Percentiles rank a stretch among this genome's conserved stretches.
Conservation (phyloP, 352 stramenopile species). For the Phytophthora rubi region DNA sequence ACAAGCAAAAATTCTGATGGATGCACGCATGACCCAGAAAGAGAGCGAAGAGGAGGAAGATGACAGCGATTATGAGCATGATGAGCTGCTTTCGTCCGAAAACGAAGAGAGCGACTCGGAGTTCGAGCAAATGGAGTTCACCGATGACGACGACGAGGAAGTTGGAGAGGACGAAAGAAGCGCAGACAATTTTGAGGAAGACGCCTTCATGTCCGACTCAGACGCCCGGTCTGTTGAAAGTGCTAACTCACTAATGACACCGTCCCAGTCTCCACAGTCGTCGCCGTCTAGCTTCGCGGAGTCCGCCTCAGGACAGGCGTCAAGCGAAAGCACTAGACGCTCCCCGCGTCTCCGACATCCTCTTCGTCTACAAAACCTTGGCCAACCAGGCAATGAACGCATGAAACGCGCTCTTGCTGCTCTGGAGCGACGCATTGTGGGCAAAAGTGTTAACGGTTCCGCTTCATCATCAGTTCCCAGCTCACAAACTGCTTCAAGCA, state of each 20-base stretch:
- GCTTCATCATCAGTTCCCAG: conserved; percentile 4
- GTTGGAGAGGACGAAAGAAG: conserved; percentile 35
- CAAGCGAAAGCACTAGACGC: conserved; percentile 1
- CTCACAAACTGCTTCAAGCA: background rate
- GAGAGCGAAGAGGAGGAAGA: conserved; percentile 61
- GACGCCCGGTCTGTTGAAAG: conserved; percentile 32
- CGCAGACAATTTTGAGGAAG: conserved; percentile 23
- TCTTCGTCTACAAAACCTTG: conserved; percentile 66
- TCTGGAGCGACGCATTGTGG: conserved; percentile 72
- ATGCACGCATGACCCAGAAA: conserved; percentile 15
- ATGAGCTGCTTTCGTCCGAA: conserved; percentile 81
- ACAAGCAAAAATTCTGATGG: conserved; percentile 18
- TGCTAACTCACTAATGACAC: conserved; percentile 23
- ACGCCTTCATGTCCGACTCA: conserved; percentile 34
- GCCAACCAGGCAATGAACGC: conserved; percentile 48
- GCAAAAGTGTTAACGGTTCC: conserved; percentile 34
- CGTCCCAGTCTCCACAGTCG: conserved; percentile 15
- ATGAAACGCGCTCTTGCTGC: conserved; percentile 65
- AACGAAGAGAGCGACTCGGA: conserved; percentile 78
- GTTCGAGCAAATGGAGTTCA: conserved; percentile 80
- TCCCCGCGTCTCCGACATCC: conserved; percentile 40
- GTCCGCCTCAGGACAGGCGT: background rate
- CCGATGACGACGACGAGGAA: conserved; percentile 64
- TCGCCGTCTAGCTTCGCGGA: conserved; percentile 6
- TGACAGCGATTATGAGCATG: conserved; percentile 87